Conservation (phyloP, 768 basidiomycete species). For the Cubamyces lactineus region DNA sequence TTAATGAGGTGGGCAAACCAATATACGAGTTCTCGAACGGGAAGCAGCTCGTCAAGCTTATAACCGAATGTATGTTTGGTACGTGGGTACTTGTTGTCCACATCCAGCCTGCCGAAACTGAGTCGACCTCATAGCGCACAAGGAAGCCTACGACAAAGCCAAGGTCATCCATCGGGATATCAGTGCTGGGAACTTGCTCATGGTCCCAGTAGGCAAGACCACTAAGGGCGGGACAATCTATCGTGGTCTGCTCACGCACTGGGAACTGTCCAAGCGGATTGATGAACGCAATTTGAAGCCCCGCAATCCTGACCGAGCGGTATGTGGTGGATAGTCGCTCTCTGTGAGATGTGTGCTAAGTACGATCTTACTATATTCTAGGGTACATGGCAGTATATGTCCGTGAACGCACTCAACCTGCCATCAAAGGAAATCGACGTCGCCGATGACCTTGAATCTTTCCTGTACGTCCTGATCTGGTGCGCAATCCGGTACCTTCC, state of each 20-base stretch:
- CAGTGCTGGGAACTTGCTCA: slow-evolving; percentile 18
- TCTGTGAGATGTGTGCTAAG: background rate
- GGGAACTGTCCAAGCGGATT: slow-evolving; percentile 9
- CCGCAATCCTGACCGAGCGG: slow-evolving; percentile 6
- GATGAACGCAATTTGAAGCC: background rate
- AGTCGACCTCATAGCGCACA: slow-evolving; percentile 1
- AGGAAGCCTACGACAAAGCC: slow-evolving; percentile 6
- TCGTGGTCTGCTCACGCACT: slow-evolving; percentile 2
- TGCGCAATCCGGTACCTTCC: slow-evolving; percentile 8
- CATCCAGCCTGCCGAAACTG: background rate
- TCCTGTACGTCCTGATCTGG: slow-evolving; percentile 18
- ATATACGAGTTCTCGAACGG: background rate
- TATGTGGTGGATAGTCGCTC: background rate
- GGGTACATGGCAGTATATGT: slow-evolving; percentile 32
- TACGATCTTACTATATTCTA: background rate
- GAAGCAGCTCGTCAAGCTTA: background rate
- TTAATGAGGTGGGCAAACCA: slow-evolving; percentile 5
- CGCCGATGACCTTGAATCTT: slow-evolving; percentile 27
- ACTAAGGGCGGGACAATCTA: background rate
- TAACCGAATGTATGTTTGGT: background rate
- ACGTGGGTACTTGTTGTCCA: background rate
- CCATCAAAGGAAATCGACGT: slow-evolving; percentile 10
- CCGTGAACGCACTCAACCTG: slow-evolving; percentile 5
- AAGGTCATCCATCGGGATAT: slow-evolving; percentile 17
- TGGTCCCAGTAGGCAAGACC: background rate